These are phyloP conservation scores for Colletotrichum magnum DNA, from an alignment of 2,329 filamentous ascomycete genomes.

Conservation along the genomic window DNA sequence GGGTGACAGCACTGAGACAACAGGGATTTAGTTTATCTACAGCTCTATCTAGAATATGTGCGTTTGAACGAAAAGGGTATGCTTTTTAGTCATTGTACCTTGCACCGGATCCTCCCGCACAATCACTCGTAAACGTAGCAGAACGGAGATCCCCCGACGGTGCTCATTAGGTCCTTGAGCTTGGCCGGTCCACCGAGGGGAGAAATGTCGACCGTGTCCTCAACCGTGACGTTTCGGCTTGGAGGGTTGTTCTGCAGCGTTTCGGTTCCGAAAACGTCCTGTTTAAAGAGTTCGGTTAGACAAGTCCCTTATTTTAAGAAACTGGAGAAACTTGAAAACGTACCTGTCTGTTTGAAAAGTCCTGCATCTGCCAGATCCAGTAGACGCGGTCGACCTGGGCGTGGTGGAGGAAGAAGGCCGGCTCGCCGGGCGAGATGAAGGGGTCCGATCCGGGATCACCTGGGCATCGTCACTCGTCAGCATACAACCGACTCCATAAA, in stretches of 20 bases:
- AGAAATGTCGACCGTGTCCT: conserved; percentile 52
- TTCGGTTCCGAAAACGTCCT: conserved; percentile 55
- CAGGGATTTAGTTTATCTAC: not conserved
- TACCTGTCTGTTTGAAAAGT: conserved; percentile 54
- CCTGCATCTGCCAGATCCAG: conserved; percentile 63
- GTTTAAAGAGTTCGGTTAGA: not conserved
- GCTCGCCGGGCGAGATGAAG: conserved; percentile 60
- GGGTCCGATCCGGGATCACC: conserved; percentile 63
- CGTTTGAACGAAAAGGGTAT: not conserved
- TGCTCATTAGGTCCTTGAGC: conserved; percentile 55
- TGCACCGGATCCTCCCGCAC: not conserved
- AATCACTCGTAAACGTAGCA: conserved; percentile 57
- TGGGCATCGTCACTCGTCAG: not conserved
- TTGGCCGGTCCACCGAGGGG: conserved; percentile 51
- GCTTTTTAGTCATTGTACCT: not conserved
- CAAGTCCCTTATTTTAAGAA: not conserved
- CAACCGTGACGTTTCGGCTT: conserved; percentile 57
- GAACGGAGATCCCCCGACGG: conserved; percentile 55
- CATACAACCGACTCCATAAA: not conserved
- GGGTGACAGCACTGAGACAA: no score
- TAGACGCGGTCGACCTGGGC: conserved; percentile 61
- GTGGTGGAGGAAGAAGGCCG: conserved; percentile 62
- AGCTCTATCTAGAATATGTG: not conserved
- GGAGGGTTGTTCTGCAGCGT: conserved; percentile 58
- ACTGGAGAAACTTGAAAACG: not conserved